Percentiles rank a stretch among this genome's conserved stretches.
These are phyloP conservation scores for Suhomyces chickasaworum DNA, from an alignment of 1,139 yeast species.

Conservation along the genomic window DNA sequence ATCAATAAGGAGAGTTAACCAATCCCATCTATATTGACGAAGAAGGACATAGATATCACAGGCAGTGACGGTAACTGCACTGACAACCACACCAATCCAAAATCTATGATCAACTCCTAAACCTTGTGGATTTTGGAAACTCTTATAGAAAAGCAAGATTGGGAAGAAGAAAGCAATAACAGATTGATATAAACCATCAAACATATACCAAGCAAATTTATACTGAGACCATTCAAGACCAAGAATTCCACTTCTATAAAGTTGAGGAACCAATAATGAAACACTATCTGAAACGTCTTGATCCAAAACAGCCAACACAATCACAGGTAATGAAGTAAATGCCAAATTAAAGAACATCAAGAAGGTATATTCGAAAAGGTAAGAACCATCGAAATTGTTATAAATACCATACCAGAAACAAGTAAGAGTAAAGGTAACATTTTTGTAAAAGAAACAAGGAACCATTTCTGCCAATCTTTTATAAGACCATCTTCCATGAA, in stretches of 20 bases:
- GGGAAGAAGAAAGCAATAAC: conserved; percentile 59
- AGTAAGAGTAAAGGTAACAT: conserved; percentile 60
- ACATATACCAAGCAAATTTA: conserved; percentile 58
- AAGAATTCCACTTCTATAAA: conserved; percentile 56
- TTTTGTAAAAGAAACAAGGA: conserved; percentile 65
- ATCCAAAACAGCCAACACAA: conserved; percentile 59
- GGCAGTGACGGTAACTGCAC: conserved; percentile 51
- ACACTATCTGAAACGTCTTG: conserved; percentile 64
- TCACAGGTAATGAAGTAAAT: conserved; percentile 63
- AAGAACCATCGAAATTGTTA: conserved; percentile 61
- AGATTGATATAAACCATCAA: conserved; percentile 61
- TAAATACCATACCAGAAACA: conserved; percentile 65
- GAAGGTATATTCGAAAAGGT: conserved; percentile 61
- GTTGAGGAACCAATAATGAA: conserved; percentile 59
- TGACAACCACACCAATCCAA: conserved; percentile 56
- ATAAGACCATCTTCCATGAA: conserved; percentile 68
- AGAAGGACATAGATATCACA: conserved; percentile 56
- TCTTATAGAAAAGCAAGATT: conserved; percentile 47
- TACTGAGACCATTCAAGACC: conserved; percentile 55
- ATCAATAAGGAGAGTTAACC: conserved; percentile 52
- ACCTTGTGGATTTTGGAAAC: conserved; percentile 53
- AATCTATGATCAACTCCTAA: conserved; percentile 57
- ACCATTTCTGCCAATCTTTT: conserved; percentile 65
- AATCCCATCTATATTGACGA: conserved; percentile 64
- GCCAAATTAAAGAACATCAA: conserved; percentile 69